phyloP scores from a whole-genome alignment of 768 basidiomycete species.

The Cystobasidium onofrii region DNA sequence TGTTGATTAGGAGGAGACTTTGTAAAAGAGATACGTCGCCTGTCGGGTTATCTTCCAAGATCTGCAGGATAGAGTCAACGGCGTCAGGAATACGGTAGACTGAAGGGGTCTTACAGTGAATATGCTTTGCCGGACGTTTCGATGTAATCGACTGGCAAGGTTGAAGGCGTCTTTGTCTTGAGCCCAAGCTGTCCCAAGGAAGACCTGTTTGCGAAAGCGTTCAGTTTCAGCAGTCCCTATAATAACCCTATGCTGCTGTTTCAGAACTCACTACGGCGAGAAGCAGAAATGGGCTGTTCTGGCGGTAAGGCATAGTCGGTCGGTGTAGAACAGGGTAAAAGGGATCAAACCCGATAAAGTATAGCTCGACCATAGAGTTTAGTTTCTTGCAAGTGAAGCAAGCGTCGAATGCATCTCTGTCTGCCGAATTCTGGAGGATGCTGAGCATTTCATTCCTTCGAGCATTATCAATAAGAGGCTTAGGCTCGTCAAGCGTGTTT shows the following conservation, averaged over 20 bases:
- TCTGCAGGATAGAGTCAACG: too few species aligned
- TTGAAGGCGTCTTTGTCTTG: not conserved
- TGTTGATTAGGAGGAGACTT: constrained; percentile 1
- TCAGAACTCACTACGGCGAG: not conserved
- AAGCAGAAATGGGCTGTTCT: not conserved
- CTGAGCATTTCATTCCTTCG: not conserved
- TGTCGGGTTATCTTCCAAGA: not conserved
- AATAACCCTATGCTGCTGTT: not conserved
- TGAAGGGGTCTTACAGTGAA: not conserved
- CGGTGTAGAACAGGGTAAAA: constrained; percentile 4
- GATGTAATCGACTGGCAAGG: not conserved
- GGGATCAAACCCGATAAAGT: not conserved
- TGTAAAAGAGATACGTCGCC: not conserved
- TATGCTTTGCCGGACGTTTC: not conserved
- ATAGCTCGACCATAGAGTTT: constrained; percentile 1
- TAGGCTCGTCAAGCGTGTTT: not conserved
- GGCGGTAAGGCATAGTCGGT: not conserved
- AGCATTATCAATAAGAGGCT: not conserved
- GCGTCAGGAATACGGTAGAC: too few species aligned
- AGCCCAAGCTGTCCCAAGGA: not conserved
- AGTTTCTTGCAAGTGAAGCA: constrained; percentile 6
- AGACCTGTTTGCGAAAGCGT: not conserved
- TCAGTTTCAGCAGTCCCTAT: not conserved
- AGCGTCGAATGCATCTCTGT: not conserved
- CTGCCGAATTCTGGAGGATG: not conserved